Percentiles rank a stretch among this genome's conserved stretches.
Conservation (phyloP, 2,329 filamentous ascomycete species). For the Colletotrichum navitas region DNA sequence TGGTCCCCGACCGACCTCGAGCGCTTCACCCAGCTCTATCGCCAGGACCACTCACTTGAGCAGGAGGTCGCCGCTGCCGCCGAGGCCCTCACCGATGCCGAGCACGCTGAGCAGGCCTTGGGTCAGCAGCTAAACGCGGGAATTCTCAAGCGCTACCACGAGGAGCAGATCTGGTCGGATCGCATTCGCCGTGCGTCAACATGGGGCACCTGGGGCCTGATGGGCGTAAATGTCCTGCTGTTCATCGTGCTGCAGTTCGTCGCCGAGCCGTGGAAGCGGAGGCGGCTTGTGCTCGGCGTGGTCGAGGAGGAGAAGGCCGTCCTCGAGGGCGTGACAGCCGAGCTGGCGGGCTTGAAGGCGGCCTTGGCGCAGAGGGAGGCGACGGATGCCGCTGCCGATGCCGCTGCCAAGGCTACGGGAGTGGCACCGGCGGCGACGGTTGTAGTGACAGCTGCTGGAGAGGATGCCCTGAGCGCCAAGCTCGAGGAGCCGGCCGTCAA, state of each 20-base stretch:
- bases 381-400: conserved; percentile 52
- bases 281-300: conserved; percentile 83
- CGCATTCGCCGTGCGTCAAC: conserved; percentile 96
- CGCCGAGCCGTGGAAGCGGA: conserved; percentile 91
- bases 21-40: conserved; percentile 92
- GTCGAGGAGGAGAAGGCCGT: conserved; percentile 79
- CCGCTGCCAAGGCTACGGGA: conserved; percentile 45
- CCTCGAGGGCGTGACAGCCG: conserved; percentile 61
- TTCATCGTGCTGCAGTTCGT: conserved; percentile 89
- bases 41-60: conserved; percentile 93
- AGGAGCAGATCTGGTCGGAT: conserved; percentile 99
- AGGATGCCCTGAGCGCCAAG: conserved; percentile 15
- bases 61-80: conserved; percentile 81
- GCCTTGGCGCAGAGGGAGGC: conserved; percentile 46
- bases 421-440: conserved; percentile 47
- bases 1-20: conserved; percentile 92
- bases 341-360: conserved; percentile 54
- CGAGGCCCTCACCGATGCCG: conserved; percentile 78
- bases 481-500: conserved; percentile 35
- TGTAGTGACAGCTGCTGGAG: conserved; percentile 31
- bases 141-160: conserved; percentile 93
- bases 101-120: conserved; percentile 83
- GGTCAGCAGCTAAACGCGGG: conserved; percentile 81
- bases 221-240: conserved; percentile 94
- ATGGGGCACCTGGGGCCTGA: conserved; percentile 98